phyloP scores from a whole-genome alignment of 352 stramenopile genomes.

The Globisporangium splendens region DNA sequence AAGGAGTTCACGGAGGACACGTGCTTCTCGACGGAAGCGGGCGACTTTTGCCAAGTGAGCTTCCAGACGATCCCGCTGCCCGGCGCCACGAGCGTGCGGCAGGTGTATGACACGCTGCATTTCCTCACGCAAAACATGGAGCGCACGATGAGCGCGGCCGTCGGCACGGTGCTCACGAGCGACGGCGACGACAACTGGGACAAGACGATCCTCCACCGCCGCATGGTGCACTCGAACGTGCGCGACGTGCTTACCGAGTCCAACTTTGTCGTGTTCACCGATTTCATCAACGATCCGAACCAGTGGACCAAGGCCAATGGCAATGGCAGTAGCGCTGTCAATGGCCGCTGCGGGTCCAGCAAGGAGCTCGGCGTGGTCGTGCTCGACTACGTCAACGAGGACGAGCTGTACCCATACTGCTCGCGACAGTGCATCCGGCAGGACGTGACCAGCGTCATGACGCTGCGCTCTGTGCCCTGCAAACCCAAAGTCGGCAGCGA shows the following conservation, averaged over 20 bases:
- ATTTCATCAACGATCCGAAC: slow-evolving; percentile 9
- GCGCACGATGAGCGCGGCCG: slow-evolving; percentile 9
- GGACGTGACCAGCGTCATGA: slow-evolving; percentile 21
- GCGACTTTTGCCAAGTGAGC: slow-evolving; percentile 14
- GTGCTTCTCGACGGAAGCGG: slow-evolving; percentile 7
- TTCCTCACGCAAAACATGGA: slow-evolving; percentile 16
- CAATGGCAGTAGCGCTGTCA: background rate
- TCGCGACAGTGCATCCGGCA: slow-evolving; percentile 25
- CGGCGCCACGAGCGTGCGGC: slow-evolving; percentile 5
- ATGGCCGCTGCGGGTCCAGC: background rate
- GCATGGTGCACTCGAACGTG: slow-evolving; percentile 14
- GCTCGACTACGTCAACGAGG: slow-evolving; percentile 26
- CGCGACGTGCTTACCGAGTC: slow-evolving; percentile 16
- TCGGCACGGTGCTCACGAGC: slow-evolving; percentile 16
- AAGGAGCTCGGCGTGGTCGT: slow-evolving; percentile 23
- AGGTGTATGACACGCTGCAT: slow-evolving; percentile 16
- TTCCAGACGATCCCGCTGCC: slow-evolving; percentile 10
- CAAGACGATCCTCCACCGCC: slow-evolving; percentile 21
- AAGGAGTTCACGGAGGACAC: slow-evolving; percentile 8
- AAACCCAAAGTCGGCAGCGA: background rate
- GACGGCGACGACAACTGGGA: slow-evolving; percentile 17
- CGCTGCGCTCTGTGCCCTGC: slow-evolving; percentile 9
- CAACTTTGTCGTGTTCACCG: slow-evolving; percentile 20
- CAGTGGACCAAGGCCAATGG: slow-evolving; percentile 5
- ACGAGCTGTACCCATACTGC: slow-evolving; percentile 36